phyloP scores from a whole-genome alignment of 73 alveolate species.

The Tetrahymena elliotti region DNA sequence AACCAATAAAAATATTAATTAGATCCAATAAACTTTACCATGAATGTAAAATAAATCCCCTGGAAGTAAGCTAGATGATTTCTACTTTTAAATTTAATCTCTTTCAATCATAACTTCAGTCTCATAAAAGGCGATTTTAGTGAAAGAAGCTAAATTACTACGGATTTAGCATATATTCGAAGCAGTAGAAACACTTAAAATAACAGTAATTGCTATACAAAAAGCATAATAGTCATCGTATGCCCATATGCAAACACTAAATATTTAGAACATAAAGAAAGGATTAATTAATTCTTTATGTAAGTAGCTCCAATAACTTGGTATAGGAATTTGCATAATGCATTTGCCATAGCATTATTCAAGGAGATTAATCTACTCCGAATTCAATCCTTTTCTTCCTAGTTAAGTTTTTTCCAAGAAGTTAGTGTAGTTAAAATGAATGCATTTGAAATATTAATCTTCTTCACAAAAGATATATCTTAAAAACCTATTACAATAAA shows the following conservation, averaged over 20 bases:
- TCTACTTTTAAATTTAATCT: slow-evolving; percentile 34
- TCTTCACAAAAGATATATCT: background rate
- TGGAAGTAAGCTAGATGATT: slow-evolving; percentile 3
- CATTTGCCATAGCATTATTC: background rate
- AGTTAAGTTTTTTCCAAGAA: background rate
- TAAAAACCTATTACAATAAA: background rate
- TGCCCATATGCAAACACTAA: slow-evolving; percentile 62
- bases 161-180: slow-evolving; percentile 16
- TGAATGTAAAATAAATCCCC: background rate
- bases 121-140: slow-evolving; percentile 58
- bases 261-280: slow-evolving; percentile 69
- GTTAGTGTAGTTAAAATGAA: background rate
- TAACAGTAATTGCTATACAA: slow-evolving; percentile 46
- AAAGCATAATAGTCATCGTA: slow-evolving; percentile 72
- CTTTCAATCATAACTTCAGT: slow-evolving; percentile 50
- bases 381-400: background rate
- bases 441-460: background rate
- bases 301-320: background rate
- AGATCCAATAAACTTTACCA: background rate
- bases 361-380: background rate
- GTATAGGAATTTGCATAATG: background rate
- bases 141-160: slow-evolving; percentile 52
- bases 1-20: background rate
- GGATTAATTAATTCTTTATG: slow-evolving; percentile 43
- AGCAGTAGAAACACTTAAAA: slow-evolving; percentile 50